Conservation (phyloP, 228 moss, liverwort and hornwort species). For the Sphagnum magellanicum region DNA sequence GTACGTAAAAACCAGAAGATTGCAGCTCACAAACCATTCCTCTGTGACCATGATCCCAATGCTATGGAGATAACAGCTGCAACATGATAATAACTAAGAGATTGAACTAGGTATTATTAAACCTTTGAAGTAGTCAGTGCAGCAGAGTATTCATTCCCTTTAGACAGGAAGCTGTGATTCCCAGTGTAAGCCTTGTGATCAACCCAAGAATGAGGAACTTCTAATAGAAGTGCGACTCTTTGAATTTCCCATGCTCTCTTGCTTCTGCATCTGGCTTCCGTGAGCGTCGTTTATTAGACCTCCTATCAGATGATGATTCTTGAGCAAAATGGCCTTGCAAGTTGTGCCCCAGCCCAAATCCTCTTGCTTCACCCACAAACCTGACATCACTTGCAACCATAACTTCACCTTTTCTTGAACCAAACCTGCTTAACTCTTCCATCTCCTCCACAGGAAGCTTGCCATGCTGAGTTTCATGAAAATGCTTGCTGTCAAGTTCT, state of each 20-base stretch:
- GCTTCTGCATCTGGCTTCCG: constrained; percentile 18
- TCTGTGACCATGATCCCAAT: too few species aligned
- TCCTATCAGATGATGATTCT: constrained; percentile 14
- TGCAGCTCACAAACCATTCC: too few species aligned
- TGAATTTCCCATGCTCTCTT: constrained; percentile 4
- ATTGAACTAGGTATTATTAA: too few species aligned
- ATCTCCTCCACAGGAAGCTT: constrained; percentile 23
- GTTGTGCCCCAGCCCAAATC: constrained; percentile 42
- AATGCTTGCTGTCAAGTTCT: constrained; percentile 27
- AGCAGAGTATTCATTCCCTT: too few species aligned
- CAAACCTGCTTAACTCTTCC: constrained; percentile 13
- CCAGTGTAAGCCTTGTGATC: too few species aligned
- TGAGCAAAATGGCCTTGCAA: constrained; percentile 35
- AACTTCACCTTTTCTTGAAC: background rate
- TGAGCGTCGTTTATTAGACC: constrained; percentile 8
- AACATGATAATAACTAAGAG: too few species aligned
- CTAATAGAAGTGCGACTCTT: constrained; percentile 10
- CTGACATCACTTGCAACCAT: constrained; percentile 11
- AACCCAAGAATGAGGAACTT: constrained; percentile 5
- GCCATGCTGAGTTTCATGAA: constrained; percentile 33
- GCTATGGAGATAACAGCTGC: too few species aligned
- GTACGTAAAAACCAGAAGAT: too few species aligned
- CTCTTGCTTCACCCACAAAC: constrained; percentile 22
- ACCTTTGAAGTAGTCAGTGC: too few species aligned
- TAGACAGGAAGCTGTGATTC: too few species aligned